These are phyloP conservation scores for Macadamia tetraphylla DNA, from an alignment of 164 flowering plant species.

Conservation along the genomic window DNA sequence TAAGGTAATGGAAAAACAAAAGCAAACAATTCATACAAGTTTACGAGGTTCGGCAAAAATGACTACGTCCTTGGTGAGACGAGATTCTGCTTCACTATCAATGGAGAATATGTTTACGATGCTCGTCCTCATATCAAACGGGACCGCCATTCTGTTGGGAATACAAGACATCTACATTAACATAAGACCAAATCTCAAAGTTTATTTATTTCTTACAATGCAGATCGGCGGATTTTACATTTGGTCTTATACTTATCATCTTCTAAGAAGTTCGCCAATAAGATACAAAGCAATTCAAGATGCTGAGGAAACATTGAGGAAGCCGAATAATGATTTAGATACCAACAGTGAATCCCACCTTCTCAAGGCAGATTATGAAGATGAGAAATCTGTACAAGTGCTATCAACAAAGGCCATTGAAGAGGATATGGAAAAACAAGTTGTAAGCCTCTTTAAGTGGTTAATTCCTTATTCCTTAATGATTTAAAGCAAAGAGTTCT, in stretches of 20 bases:
- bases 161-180: too few species aligned
- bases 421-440: constrained; percentile 24
- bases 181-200: too few species aligned
- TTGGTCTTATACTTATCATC: constrained; percentile 79
- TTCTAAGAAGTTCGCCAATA: constrained; percentile 40
- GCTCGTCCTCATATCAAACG: too few species aligned
- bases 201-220: constrained; percentile 3
- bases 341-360: constrained; percentile 38
- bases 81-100: too few species aligned
- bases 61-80: too few species aligned
- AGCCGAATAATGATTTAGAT: constrained; percentile 49
- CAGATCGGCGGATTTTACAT: constrained; percentile 92
- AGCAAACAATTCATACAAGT: too few species aligned
- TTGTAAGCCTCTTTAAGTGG: constrained; percentile 22
- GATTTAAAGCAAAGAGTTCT: too few species aligned
- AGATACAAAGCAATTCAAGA: constrained; percentile 28
- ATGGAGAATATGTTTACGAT: too few species aligned
- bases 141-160: too few species aligned
- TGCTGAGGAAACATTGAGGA: constrained; percentile 17
- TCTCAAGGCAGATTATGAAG: constrained; percentile 32
- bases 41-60: too few species aligned
- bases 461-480: too few species aligned
- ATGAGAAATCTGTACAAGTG: constrained; percentile 17
- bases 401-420: constrained; percentile 24
- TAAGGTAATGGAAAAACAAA: too few species aligned